Base-by-base conservation (phyloP, 495 filamentous ascomycete genomes). In the Penicillium chermesinum region DNA sequence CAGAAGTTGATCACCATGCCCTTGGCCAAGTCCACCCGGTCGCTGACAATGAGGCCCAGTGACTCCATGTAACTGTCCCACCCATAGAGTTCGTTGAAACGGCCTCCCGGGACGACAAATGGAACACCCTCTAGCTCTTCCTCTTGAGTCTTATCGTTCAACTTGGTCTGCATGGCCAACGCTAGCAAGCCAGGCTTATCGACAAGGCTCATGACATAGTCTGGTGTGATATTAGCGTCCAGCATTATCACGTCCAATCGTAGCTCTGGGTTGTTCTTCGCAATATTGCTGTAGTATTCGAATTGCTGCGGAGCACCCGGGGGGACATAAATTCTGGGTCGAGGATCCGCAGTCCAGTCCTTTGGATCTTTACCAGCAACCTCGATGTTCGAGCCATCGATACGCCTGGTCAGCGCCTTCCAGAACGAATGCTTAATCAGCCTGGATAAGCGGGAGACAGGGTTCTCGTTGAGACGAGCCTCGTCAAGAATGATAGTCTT, bases 11-110 rank as follows among this genome's bases (percentile, higher is more conserved):
- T 69, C 25, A 97, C 88, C 88, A 97, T 97, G 18, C 85, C 78
- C 68, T 95, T 94, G 46, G 87, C 88, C 33, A 98, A 70, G 58
- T 95, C 79, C 30, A 85, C 82, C 39, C 86, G 84, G 58, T 87
- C 86, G 61, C 90, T 85, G 50, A 83, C 82, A 33, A 96, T 66
- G 51, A 98, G 74, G 3, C 91, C 90, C 8, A 96, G 72, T 7
- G 91, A 89, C 57, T 88, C 89, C 87, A 98, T 95, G 69, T 95
- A 97, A 61, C 88, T 94, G 64, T 98, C 93, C 93, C 93, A 98
- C 42, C 84, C 89, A 59, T 98, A 98, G 17, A 97, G 65, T 62
- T 98, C 93, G 66, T 97, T 98, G 80, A 98, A 98, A 19, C 93
- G 78, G 13, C 91, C 93, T 32, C 93, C 94, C 0, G 93, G 93